Conservation (phyloP, 1,139 yeast genomes). For the Spencermartinsiella ligniputridi region DNA sequence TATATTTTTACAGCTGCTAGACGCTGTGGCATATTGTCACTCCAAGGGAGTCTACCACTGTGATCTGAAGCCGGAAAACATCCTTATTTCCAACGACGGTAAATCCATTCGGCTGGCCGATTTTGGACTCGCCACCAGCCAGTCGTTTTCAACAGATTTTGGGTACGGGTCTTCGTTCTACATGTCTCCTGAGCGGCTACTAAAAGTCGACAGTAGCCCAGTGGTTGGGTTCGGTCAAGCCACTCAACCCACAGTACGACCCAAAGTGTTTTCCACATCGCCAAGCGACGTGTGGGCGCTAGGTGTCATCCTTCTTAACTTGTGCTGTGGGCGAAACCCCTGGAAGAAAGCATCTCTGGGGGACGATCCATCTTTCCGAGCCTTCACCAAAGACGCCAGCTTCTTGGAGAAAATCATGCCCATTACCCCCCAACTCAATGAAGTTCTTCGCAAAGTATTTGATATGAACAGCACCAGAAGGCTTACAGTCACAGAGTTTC, state of each 20-base stretch:
- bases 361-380: constrained; percentile 52
- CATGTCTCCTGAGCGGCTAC: constrained; percentile 86
- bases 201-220: constrained; percentile 28
- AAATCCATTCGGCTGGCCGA: constrained; percentile 65
- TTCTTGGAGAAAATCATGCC: constrained; percentile 63
- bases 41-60: constrained; percentile 70
- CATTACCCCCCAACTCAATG: constrained; percentile 56
- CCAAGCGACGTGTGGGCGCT: constrained; percentile 89
- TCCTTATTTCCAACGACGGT: constrained; percentile 62
- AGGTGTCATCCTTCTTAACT: constrained; percentile 73
- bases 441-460: constrained; percentile 52
- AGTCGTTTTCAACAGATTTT: constrained; percentile 56
- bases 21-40: constrained; percentile 69
- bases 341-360: constrained; percentile 76
- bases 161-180: constrained; percentile 87
- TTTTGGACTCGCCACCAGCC: constrained; percentile 75
- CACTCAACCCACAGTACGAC: constrained; percentile 1
- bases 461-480: constrained; percentile 62
- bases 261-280: constrained; percentile 41
- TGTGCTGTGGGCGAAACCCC: constrained; percentile 82
- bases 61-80: constrained; percentile 88
- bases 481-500: constrained; percentile 47
- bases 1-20: constrained; percentile 70
- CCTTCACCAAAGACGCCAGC: constrained; percentile 46
- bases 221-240: neutral